Evolutionary conservation across 345 rosid species (phyloP), one percentile per base, ranked within the genome.

Genomic region (Ricinus communis): DNA sequence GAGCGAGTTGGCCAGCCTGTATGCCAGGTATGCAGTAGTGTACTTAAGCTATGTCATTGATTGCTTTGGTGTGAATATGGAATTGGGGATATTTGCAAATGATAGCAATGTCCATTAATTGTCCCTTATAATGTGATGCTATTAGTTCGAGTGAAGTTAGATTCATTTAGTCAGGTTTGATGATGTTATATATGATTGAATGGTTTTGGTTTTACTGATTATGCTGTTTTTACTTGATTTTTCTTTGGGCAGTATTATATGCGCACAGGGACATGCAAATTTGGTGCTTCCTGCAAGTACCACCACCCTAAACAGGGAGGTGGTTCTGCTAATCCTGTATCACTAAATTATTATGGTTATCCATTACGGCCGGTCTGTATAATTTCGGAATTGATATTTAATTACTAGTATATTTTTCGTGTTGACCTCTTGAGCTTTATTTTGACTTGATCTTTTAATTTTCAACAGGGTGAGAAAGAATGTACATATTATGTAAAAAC

Each of bases 241-340:
- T 4, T 1, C 8, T 81, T n/a, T n/a, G n/a, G n/a, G 72, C 93
- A 95, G 99, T 89, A 87, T 77, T 95, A 77, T 71, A 79, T 90
- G 96, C 78, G 89, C 83, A 92, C 92, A 0, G 99, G 97, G 62
- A 84, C 87, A 10, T 95, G 99, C 73, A 95, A 89, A 80, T 95
- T 90, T 70, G 99, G 98, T 71, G 86, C 89, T 70, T 89, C 98
- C 59, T 95, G 99, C 80, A 95, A 93, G 82, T 93, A 86, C 81
- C 89, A 90, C 76, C 99, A 95, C 76, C 98, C 98, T 19, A 88
- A 82, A 79, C 94, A 83, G 74, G 93, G 90, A 57, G 79, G 79
- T 69, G 88, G 80, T 81, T 86, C 96, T 68, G 68, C 69, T 68
- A 76, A 72, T 73, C 83, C 84, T 24, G 82, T 85, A 72, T 38